A percentile compares a stretch with the other conserved stretches of the same genome.
These are phyloP conservation scores for cucumber (Cucumis sativus) DNA, from an alignment of 306 rosid genomes.

Conservation along the genomic window DNA sequence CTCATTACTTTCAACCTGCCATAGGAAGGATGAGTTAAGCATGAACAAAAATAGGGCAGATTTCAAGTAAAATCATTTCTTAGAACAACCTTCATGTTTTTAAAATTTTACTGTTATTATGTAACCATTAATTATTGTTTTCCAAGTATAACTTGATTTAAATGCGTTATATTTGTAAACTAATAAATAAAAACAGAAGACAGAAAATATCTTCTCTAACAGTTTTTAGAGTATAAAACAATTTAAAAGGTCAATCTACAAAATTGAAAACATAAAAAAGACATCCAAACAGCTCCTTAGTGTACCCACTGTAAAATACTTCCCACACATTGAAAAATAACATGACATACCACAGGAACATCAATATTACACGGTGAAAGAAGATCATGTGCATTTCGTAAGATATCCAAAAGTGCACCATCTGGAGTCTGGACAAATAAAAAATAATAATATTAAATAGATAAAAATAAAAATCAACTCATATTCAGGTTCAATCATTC, in stretches of 20 bases:
- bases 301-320: background rate
- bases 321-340: background rate
- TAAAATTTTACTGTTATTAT: background rate
- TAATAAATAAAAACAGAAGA: background rate
- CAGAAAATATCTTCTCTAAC: background rate
- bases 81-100: background rate
- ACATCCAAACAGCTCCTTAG: background rate
- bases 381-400: constrained; percentile 74
- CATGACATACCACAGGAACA: constrained; percentile 59
- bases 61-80: background rate
- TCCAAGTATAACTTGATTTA: background rate
- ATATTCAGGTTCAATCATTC: constrained; percentile 5
- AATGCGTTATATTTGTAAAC: background rate
- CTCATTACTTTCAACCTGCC: constrained; percentile 72
- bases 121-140: background rate
- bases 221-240: background rate
- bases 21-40: background rate
- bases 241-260: background rate
- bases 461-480: constrained; percentile 6
- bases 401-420: constrained; percentile 73
- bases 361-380: constrained; percentile 63
- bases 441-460: background rate
- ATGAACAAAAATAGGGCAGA: background rate
- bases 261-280: background rate
- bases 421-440: constrained; percentile 65